Evolutionary conservation across 2,329 filamentous ascomycete species (phyloP).

Genomic region (Cladosporium sphaerospermum): DNA sequence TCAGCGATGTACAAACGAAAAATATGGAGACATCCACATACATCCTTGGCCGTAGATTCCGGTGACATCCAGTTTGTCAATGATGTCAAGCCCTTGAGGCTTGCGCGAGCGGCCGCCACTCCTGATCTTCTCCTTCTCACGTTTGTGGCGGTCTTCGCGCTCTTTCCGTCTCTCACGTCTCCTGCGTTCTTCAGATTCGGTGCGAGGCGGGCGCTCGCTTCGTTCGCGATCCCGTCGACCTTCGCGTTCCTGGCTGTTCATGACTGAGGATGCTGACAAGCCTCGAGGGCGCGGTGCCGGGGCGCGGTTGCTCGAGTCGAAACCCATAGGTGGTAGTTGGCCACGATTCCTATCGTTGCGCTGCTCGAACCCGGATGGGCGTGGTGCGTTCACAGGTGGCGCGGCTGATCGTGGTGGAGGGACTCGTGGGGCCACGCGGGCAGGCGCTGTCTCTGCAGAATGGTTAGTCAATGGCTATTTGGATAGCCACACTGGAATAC

Average conservation of each 20-base stretch:
- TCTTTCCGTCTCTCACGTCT: conserved; percentile 39
- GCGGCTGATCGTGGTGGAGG: conserved; percentile 41
- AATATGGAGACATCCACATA: conserved; percentile 50
- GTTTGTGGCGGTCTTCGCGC: conserved; percentile 49
- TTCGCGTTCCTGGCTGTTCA: conserved; percentile 53
- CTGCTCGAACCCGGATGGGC: conserved; percentile 60
- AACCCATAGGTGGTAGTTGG: conserved; percentile 36
- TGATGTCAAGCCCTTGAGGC: conserved; percentile 66
- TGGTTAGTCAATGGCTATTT: conserved; percentile 1
- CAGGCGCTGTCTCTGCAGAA: background rate
- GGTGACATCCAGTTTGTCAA: conserved; percentile 93
- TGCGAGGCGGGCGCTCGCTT: conserved; percentile 22
- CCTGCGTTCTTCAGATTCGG: conserved; percentile 47
- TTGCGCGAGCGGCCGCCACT: conserved; percentile 31
- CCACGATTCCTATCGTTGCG: conserved; percentile 40
- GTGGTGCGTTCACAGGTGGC: conserved; percentile 48
- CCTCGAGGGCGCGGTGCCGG: conserved; percentile 54
- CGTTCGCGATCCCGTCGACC: conserved; percentile 45
- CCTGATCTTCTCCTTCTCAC: conserved; percentile 33
- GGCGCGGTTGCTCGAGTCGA: conserved; percentile 35
- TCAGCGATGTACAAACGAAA: background rate
- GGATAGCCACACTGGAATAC: background rate
- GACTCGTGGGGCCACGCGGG: conserved; percentile 25
- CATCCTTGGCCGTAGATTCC: conserved; percentile 84
- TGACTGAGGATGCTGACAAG: conserved; percentile 73